Evolutionary conservation across 2,329 filamentous ascomycete species (phyloP).

Genomic region (Pseudopyricularia cyperi): DNA sequence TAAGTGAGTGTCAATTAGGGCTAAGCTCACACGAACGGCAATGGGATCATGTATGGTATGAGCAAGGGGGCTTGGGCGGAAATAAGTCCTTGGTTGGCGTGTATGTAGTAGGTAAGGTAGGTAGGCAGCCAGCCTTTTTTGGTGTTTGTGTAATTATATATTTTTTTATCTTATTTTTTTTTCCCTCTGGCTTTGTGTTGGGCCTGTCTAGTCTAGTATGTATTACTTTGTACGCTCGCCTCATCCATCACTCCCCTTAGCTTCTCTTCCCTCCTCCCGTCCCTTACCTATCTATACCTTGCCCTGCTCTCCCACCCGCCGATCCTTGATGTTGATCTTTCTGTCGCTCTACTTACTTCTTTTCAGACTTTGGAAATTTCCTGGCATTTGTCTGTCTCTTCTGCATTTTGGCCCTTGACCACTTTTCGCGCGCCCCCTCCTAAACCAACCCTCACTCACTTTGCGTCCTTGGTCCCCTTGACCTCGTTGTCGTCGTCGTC

Average conservation of each 20-base stretch:
- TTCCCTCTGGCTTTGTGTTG: too few relatives aligned
- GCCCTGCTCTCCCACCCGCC: not conserved
- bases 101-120: not conserved
- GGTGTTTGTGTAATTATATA: not conserved
- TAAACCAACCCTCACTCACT: too few relatives aligned
- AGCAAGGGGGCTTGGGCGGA: not conserved
- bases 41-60: not conserved
- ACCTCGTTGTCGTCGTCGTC: too few relatives aligned
- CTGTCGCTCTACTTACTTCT: not conserved
- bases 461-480: too few relatives aligned
- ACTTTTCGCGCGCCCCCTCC: too few relatives aligned
- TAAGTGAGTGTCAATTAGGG: not conserved
- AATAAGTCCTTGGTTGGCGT: not conserved
- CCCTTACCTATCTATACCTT: not conserved
- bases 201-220: too few relatives aligned
- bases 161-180: too few relatives aligned
- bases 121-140: not conserved
- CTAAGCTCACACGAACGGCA: not conserved
- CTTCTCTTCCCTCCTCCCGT: not conserved
- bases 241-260: too few relatives aligned
- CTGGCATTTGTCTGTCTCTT: not conserved
- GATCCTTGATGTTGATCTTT: conserved; percentile 1
- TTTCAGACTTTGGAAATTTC: not conserved
- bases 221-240: too few relatives aligned
- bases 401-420: not conserved